A percentile compares a stretch with the other conserved stretches of the same genome.
These are phyloP conservation scores for Magnusiomyces clavatus DNA, from an alignment of 1,139 yeast species.

Conservation along the genomic window DNA sequence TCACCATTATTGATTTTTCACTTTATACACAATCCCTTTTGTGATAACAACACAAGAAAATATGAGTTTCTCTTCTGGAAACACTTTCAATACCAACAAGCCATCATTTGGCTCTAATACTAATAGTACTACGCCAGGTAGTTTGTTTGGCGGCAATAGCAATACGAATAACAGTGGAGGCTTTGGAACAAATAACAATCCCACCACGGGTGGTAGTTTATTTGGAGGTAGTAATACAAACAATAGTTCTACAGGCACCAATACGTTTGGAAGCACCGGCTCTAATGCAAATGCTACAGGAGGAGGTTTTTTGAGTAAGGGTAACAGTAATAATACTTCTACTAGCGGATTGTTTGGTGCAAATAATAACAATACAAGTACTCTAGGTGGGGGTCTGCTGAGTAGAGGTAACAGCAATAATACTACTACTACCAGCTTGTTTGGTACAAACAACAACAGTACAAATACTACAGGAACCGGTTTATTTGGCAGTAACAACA, in stretches of 20 bases:
- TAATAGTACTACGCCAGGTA: background rate
- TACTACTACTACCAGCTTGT: conserved; percentile 4
- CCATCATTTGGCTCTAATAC: conserved; percentile 2
- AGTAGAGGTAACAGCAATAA: conserved; percentile 11
- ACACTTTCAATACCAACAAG: background rate
- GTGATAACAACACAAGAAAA: background rate
- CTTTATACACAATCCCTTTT: background rate
- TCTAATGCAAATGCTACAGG: background rate
- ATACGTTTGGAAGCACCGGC: background rate
- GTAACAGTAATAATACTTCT: background rate
- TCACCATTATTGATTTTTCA: background rate
- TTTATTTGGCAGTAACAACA: conserved; percentile 28
- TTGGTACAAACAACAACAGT: conserved; percentile 10
- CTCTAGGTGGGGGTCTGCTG: conserved; percentile 1
- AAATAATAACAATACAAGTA: conserved; percentile 8
- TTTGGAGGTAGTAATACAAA: background rate
- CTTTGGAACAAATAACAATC: no score
- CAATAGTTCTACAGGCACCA: background rate
- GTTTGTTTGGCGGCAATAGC: background rate
- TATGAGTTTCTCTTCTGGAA: background rate
- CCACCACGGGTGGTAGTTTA: no score
- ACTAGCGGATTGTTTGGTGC: background rate
- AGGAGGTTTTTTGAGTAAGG: background rate
- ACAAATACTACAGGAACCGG: conserved; percentile 26
- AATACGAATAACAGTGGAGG: no score